Base-by-base conservation (phyloP, 805 yeast species). In the Saccharomycopsis capsularis region DNA sequence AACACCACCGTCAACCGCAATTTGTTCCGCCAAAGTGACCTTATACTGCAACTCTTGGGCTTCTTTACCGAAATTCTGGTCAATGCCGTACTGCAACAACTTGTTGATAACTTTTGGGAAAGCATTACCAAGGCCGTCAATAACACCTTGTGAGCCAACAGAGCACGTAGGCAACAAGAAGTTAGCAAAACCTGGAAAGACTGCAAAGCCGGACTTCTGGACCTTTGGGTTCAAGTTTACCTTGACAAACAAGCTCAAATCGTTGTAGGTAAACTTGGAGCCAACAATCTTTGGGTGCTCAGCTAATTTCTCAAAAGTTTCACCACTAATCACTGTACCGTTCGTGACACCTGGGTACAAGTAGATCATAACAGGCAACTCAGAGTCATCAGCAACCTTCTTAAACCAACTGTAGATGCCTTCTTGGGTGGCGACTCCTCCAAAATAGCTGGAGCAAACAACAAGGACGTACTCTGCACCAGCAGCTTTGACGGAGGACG, bases 131-230 rank as follows among this genome's bases (percentile, higher is more conserved):
- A 74, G 61, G 4, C 77, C 81, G 57, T 75, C 79, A 50, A 76
- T 72, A 23, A 78, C 66, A 27, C 79, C 81, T 43, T 64, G 62
- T 44, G 66, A 66, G 9, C 75, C 75, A 16, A 71, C 68, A 5
- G 69, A 51, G 44, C 72, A 60, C 22, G 71, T 70, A 16, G 80
- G 79, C 38, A 74, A 60, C 44, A 76, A 63, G 40, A 73, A 63
- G 59, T 76, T 79, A 23, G 78, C 79, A 27, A 74, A 65, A n/a
- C 81, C 81, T 24, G 78, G 71, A 55, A 74, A 67, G 29, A 69
- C 64, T 25, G 61, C 52, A 60, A 76, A 76, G 51, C 69, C 63
- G 52, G 63, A 63, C 45, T 69, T 65, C 37, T 60, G 61, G 21
- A 67, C 63, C 52, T 68, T 68, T 23, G 64, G 62, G 55, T 73